Evolutionary conservation across 202 grass and related monocot genomes (phyloP).

Genomic region (Carex arenaria): DNA sequence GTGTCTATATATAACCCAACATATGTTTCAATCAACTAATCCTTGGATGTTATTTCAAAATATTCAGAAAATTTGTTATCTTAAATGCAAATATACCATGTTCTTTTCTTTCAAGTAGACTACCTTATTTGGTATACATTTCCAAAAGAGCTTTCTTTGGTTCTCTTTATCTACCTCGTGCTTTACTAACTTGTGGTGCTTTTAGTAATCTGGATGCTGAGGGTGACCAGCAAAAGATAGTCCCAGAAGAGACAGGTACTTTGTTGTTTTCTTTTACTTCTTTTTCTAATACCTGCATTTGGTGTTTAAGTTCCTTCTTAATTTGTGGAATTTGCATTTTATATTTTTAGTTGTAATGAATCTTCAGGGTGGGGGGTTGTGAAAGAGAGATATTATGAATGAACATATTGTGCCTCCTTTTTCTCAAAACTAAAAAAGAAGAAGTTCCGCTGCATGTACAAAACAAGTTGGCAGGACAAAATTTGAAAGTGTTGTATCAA

Average conservation of each 20-base stretch:
- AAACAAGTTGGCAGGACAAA: neutral
- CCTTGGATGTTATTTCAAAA: neutral
- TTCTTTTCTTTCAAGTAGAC: neutral
- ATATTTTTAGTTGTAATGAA: neutral
- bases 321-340: neutral
- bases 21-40: neutral
- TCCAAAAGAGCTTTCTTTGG: neutral
- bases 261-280: neutral
- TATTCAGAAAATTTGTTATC: neutral
- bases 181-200: neutral
- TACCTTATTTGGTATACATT: neutral
- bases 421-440: neutral
- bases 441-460: neutral
- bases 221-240: neutral
- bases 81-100: constrained; percentile 1
- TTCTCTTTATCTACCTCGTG: neutral
- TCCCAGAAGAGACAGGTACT: constrained; percentile 5
- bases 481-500: neutral
- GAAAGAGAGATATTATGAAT: neutral
- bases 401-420: neutral
- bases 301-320: neutral
- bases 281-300: neutral
- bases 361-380: neutral
- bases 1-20: neutral
- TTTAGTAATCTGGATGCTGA: neutral